Evolutionary conservation across 805 yeast genomes (phyloP).

Genomic region (Myxozyma udenii): DNA sequence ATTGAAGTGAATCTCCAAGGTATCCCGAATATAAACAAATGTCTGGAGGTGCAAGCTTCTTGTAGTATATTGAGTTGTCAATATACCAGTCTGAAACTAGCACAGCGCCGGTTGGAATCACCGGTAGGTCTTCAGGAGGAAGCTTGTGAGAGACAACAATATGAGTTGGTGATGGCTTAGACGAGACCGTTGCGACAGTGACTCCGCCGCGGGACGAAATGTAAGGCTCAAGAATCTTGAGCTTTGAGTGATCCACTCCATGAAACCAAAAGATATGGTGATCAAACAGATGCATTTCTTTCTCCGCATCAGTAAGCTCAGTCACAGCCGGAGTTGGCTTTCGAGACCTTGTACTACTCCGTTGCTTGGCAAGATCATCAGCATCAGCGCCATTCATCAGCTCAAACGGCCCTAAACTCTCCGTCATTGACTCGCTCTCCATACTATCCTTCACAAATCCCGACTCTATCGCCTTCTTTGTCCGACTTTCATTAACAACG

Average conservation of each 20-base stretch:
- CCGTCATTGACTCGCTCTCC: not conserved
- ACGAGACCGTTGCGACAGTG: slow-evolving; percentile 1
- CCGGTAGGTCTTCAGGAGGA: slow-evolving; percentile 11
- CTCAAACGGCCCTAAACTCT: slow-evolving; percentile 2
- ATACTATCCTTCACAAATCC: not conserved
- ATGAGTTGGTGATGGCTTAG: slow-evolving; percentile 16
- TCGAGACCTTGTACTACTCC: not conserved
- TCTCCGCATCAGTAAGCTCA: not conserved
- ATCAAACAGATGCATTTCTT: slow-evolving; percentile 7
- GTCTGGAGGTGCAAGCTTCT: slow-evolving; percentile 35
- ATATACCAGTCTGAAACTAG: slow-evolving; percentile 76
- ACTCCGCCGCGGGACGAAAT: slow-evolving; percentile 22
- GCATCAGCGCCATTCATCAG: slow-evolving; percentile 3
- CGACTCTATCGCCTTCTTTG: not conserved
- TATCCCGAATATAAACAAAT: slow-evolving; percentile 19
- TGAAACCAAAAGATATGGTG: slow-evolving; percentile 7
- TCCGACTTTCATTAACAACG: not conserved
- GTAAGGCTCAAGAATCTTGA: slow-evolving; percentile 8
- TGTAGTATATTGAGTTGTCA: slow-evolving; percentile 66
- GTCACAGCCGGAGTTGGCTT: not conserved
- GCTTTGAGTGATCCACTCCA: slow-evolving; percentile 6
- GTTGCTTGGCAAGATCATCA: not conserved
- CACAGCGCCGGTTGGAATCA: slow-evolving; percentile 29
- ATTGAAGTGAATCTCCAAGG: slow-evolving; percentile 48
- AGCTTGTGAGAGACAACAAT: slow-evolving; percentile 20